A percentile compares a stretch with the other conserved stretches of the same genome.
These are phyloP conservation scores for Lindgomyces ingoldianus DNA, from an alignment of 495 filamentous ascomycete species.

Conservation along the genomic window DNA sequence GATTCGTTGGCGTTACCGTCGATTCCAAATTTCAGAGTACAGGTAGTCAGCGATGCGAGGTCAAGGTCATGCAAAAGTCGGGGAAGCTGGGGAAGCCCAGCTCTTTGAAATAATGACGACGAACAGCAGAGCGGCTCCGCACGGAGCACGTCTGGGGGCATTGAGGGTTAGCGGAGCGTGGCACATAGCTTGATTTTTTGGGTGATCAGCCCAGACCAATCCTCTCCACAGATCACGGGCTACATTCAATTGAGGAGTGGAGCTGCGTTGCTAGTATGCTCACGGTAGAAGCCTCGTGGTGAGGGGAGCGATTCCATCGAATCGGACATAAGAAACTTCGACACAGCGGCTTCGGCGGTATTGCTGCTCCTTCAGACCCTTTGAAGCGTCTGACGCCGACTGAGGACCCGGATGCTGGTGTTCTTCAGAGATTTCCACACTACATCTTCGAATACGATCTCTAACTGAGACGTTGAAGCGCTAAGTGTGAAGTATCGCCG, in stretches of 20 bases:
- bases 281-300: background rate
- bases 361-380: conserved; percentile 4
- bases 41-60: background rate
- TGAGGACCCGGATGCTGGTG: background rate
- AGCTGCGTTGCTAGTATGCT: conserved; percentile 7
- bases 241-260: background rate
- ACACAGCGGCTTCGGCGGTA: background rate
- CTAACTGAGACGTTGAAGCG: background rate
- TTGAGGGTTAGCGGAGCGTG: background rate
- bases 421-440: background rate
- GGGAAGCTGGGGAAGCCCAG: conserved; percentile 11
- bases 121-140: conserved; percentile 26
- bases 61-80: background rate
- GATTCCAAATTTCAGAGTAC: background rate
- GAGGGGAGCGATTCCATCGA: background rate
- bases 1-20: background rate
- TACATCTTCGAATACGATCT: background rate
- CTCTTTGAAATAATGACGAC: conserved; percentile 19
- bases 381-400: background rate
- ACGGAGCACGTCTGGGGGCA: conserved; percentile 3
- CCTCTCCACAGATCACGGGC: background rate
- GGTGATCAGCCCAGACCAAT: background rate
- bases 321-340: background rate
- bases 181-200: background rate
- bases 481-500: background rate